Conservation (phyloP, 257 asterid genomes). For the Fraxinus pennsylvanica region DNA sequence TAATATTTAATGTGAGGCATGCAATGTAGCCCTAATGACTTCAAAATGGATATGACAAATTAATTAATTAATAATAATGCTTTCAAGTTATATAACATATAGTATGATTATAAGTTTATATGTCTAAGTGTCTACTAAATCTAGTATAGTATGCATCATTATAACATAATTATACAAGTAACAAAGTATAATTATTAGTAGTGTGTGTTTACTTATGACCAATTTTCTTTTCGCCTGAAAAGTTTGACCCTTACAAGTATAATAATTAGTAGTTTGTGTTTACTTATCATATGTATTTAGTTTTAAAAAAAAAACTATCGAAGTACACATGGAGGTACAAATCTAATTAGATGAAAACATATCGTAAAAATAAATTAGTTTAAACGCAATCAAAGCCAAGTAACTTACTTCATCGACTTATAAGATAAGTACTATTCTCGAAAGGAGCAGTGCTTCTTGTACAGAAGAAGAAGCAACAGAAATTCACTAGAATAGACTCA, state of each 20-base stretch:
- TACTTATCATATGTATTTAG: background rate
- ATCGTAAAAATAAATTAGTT: background rate
- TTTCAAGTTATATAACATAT: background rate
- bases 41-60: background rate
- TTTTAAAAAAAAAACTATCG: too few relatives aligned
- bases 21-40: slow-evolving; percentile 9
- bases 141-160: background rate
- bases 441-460: too few relatives aligned
- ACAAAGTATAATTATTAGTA: background rate
- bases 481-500: too few relatives aligned
- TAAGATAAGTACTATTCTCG: too few relatives aligned
- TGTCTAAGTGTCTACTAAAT: background rate
- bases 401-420: too few relatives aligned
- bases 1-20: slow-evolving; percentile 14
- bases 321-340: too few relatives aligned
- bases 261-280: too few relatives aligned
- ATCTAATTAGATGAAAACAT: too few relatives aligned
- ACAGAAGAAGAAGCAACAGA: too few relatives aligned
- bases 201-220: background rate
- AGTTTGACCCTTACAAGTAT: background rate
- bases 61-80: background rate
- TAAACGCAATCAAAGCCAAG: too few relatives aligned
- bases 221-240: background rate
- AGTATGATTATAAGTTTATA: background rate
- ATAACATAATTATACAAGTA: slow-evolving; percentile 4